Evolutionary conservation across 2,329 filamentous ascomycete species (phyloP).

Genomic region (Botrytis sinoallii): DNA sequence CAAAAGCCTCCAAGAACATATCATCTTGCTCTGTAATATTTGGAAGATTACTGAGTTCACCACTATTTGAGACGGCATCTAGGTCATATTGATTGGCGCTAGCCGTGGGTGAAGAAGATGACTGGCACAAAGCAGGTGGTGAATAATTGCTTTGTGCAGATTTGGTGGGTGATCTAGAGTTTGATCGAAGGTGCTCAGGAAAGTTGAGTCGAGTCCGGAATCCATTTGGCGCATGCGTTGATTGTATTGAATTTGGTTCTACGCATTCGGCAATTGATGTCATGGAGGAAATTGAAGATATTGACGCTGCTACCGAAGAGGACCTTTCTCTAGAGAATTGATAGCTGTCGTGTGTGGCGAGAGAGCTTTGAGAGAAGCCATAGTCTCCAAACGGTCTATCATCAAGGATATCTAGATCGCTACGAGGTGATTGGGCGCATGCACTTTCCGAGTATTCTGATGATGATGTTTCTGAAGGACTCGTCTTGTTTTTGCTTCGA

Average conservation of each 20-base stretch:
- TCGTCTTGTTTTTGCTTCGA: slow-evolving; percentile 50
- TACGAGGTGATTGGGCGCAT: slow-evolving; percentile 51
- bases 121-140: slow-evolving; percentile 59
- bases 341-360: slow-evolving; percentile 40
- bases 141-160: slow-evolving; percentile 50
- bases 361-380: slow-evolving; percentile 39
- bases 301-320: slow-evolving; percentile 20
- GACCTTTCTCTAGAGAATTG: slow-evolving; percentile 37
- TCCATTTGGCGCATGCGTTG: slow-evolving; percentile 31
- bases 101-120: slow-evolving; percentile 52
- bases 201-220: slow-evolving; percentile 29
- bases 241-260: slow-evolving; percentile 35
- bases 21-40: slow-evolving; percentile 37
- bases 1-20: slow-evolving; percentile 39
- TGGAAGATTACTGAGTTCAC: slow-evolving; percentile 26
- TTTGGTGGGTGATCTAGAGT: slow-evolving; percentile 49
- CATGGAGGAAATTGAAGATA: slow-evolving; percentile 12
- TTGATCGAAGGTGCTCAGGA: slow-evolving; percentile 35
- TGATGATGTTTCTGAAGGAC: slow-evolving; percentile 47
- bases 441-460: slow-evolving; percentile 57
- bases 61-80: slow-evolving; percentile 28
- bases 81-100: slow-evolving; percentile 36
- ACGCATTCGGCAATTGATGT: slow-evolving; percentile 29
- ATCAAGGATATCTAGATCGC: slow-evolving; percentile 44
- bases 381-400: slow-evolving; percentile 38